Evolutionary conservation across 805 yeast species (phyloP).

Genomic region (Yamadazyma takamatsuzukensis): DNA sequence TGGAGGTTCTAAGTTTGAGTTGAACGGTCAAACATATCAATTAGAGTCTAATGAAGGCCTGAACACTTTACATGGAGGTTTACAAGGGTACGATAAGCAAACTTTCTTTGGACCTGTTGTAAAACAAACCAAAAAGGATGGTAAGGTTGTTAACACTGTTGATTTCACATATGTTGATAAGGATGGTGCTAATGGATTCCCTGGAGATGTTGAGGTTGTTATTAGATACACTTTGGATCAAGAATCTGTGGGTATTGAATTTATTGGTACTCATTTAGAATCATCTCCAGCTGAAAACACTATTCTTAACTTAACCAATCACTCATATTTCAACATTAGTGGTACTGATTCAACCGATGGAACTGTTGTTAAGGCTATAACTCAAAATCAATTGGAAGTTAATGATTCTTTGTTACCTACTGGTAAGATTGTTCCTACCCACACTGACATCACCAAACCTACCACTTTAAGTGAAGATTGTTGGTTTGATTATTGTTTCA

Average conservation of each 20-base stretch:
- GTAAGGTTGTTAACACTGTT: slow-evolving; percentile 19
- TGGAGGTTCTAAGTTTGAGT: slow-evolving; percentile 35
- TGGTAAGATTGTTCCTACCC: slow-evolving; percentile 34
- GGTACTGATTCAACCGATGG: slow-evolving; percentile 27
- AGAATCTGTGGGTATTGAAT: slow-evolving; percentile 45
- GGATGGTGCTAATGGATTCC: slow-evolving; percentile 55
- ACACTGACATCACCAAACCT: slow-evolving; percentile 19
- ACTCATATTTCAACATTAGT: slow-evolving; percentile 54
- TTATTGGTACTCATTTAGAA: slow-evolving; percentile 32
- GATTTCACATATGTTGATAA: slow-evolving; percentile 41
- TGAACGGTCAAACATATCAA: slow-evolving; percentile 39
- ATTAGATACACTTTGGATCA: slow-evolving; percentile 45
- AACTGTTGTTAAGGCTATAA: slow-evolving; percentile 27
- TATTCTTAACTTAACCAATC: slow-evolving; percentile 57
- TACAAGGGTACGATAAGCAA: slow-evolving; percentile 47
- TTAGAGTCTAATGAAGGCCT: slow-evolving; percentile 40
- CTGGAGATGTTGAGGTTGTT: slow-evolving; percentile 48
- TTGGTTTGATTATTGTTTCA: slow-evolving; percentile 46
- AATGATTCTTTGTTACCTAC: slow-evolving; percentile 42
- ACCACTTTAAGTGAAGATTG: slow-evolving; percentile 18
- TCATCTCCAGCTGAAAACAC: slow-evolving; percentile 39
- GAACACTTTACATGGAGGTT: slow-evolving; percentile 54
- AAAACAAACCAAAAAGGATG: slow-evolving; percentile 25
- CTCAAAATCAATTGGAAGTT: slow-evolving; percentile 41
- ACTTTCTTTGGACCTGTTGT: slow-evolving; percentile 53